phyloP scores from a whole-genome alignment of 2,329 filamentous ascomycete genomes.

The Escovopsis sp. region DNA sequence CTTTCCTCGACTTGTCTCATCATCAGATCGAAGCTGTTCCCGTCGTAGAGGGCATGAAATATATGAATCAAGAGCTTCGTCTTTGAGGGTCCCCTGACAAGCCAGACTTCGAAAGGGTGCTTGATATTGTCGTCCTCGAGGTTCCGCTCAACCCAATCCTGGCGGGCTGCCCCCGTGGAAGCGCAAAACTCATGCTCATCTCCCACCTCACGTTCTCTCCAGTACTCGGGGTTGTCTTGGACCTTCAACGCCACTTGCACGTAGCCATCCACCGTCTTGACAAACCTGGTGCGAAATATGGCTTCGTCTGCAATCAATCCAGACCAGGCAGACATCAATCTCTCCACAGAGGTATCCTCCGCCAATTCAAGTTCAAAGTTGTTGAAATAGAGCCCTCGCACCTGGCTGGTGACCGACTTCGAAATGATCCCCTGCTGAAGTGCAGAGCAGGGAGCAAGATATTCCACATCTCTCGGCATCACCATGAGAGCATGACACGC shows the following conservation, averaged over 20 bases:
- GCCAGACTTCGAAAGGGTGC: slow-evolving; percentile 37
- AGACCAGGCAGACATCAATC: slow-evolving; percentile 44
- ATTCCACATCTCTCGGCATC: slow-evolving; percentile 43
- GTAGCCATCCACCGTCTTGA: slow-evolving; percentile 59
- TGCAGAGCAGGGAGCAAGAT: slow-evolving; percentile 68
- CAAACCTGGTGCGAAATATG: slow-evolving; percentile 59
- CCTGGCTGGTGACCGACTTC: slow-evolving; percentile 41
- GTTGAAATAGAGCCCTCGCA: slow-evolving; percentile 58
- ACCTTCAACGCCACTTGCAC: slow-evolving; percentile 53
- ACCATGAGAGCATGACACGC: slow-evolving; percentile 40
- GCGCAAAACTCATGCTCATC: slow-evolving; percentile 17
- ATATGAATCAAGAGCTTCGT: slow-evolving; percentile 47
- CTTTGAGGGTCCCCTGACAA: slow-evolving; percentile 17
- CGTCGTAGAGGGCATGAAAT: slow-evolving; percentile 83
- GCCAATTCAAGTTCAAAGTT: slow-evolving; percentile 49
- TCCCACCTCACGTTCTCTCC: slow-evolving; percentile 23
- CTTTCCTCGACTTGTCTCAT: slow-evolving; percentile 36
- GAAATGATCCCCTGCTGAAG: slow-evolving; percentile 80
- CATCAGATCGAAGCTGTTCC: slow-evolving; percentile 58
- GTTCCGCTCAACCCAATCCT: slow-evolving; percentile 41
- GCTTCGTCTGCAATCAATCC: slow-evolving; percentile 36
- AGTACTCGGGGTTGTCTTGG: slow-evolving; percentile 19
- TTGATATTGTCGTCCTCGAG: slow-evolving; percentile 23
- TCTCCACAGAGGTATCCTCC: slow-evolving; percentile 25
- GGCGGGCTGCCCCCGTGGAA: slow-evolving; percentile 21